Evolutionary conservation across 768 basidiomycete genomes (phyloP).

Genomic region (Boletus rufocinnamomeus): DNA sequence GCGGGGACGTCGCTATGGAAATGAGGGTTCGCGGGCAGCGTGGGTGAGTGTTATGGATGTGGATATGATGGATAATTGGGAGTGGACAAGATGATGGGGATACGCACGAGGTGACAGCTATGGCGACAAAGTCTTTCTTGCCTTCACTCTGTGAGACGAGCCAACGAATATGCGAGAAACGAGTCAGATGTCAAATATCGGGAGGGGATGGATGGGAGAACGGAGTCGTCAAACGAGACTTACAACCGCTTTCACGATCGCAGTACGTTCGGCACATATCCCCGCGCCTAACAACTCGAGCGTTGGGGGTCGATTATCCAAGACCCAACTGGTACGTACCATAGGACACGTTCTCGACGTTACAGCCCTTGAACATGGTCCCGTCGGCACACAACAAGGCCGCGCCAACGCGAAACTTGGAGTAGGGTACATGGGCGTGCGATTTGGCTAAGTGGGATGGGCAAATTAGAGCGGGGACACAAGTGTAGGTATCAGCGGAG

Average conservation of each 20-base stretch:
- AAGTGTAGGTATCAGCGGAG: neutral
- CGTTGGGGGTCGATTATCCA: neutral
- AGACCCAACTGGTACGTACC: conserved; percentile 47
- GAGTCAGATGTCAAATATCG: neutral
- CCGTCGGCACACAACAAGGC: conserved; percentile 74
- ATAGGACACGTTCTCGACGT: conserved; percentile 93
- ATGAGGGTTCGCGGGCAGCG: neutral
- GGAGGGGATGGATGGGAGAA: neutral
- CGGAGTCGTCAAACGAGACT: conserved; percentile 27
- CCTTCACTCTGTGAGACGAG: conserved; percentile 74
- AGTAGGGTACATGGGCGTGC: conserved; percentile 80
- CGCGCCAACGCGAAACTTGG: conserved; percentile 91
- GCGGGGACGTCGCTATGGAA: conserved; percentile 62
- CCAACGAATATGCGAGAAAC: neutral
- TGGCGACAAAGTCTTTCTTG: conserved; percentile 61
- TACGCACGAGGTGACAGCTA: conserved; percentile 80
- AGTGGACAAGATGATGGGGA: neutral
- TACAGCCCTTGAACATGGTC: conserved; percentile 78
- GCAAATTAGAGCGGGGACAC: neutral
- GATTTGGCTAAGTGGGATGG: conserved; percentile 52
- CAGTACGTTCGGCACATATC: conserved; percentile 95
- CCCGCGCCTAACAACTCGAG: conserved; percentile 53
- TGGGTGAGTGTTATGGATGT: neutral
- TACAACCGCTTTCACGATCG: conserved; percentile 92
- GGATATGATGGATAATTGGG: neutral